Conservation (phyloP, 2,329 filamentous ascomycete species). For the Colletotrichum sansevieriae region DNA sequence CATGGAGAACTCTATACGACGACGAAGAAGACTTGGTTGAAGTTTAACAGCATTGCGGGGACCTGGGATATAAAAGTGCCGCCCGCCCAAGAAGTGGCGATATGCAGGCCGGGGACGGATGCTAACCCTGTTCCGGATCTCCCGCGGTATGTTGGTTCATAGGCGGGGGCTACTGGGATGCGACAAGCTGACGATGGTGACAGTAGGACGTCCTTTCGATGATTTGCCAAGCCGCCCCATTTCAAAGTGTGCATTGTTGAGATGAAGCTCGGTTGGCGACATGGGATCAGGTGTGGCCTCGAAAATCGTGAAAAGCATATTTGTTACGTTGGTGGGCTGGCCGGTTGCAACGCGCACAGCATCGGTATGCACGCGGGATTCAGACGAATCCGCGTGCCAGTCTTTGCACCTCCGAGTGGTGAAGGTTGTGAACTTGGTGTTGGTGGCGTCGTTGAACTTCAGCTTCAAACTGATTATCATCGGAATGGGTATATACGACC, state of each 20-base stretch:
- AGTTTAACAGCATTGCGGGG: not conserved
- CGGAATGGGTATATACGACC: no score
- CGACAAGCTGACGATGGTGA: not conserved
- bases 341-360: not conserved
- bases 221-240: slow-evolving; percentile 6
- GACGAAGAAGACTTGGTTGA: not conserved
- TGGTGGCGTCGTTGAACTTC: no score
- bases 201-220: not conserved
- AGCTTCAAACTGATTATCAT: no score
- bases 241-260: not conserved
- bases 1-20: slow-evolving; percentile 3
- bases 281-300: not conserved
- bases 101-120: not conserved
- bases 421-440: no score
- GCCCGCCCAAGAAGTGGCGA: not conserved
- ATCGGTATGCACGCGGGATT: not conserved
- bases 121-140: not conserved
- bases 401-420: not conserved
- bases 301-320: not conserved
- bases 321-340: not conserved
- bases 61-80: slow-evolving; percentile 12
- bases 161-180: not conserved
- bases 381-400: not conserved
- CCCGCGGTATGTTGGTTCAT: not conserved
- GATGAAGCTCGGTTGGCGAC: slow-evolving; percentile 1